phyloP scores from a whole-genome alignment of 768 basidiomycete genomes.

The Hygrocybe coccinea region DNA sequence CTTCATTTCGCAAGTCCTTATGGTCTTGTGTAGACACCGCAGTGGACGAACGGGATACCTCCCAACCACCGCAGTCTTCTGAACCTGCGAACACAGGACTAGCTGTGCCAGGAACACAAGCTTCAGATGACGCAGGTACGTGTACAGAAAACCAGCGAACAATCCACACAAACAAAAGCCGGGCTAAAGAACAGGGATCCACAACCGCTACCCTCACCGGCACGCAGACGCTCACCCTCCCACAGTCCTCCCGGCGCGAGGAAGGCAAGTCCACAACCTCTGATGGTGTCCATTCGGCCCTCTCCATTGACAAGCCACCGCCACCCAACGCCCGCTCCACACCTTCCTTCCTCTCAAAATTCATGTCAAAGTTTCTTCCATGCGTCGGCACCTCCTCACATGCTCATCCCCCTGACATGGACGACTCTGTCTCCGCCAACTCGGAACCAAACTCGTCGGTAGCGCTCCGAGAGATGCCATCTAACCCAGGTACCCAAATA shows the following conservation, averaged over 20 bases:
- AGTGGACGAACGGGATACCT: too few species aligned
- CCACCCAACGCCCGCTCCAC: slow-evolving; percentile 2
- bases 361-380: slow-evolving; percentile 33
- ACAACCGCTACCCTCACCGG: slow-evolving; percentile 37
- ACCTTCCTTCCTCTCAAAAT: background rate
- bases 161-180: slow-evolving; percentile 16
- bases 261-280: slow-evolving; percentile 34
- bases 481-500: background rate
- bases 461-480: slow-evolving; percentile 1
- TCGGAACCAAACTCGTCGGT: slow-evolving; percentile 9
- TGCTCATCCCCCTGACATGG: slow-evolving; percentile 8
- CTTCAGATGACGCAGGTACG: slow-evolving; percentile 9
- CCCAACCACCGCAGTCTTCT: too few species aligned
- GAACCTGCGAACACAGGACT: background rate
- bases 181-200: slow-evolving; percentile 39
- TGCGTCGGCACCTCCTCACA: slow-evolving; percentile 26
- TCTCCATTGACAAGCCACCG: slow-evolving; percentile 23
- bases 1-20: too few species aligned
- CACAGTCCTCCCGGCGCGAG: slow-evolving; percentile 44
- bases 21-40: too few species aligned
- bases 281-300: slow-evolving; percentile 31
- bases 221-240: slow-evolving; percentile 31
- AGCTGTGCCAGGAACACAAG: background rate
- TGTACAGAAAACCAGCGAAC: background rate
- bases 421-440: slow-evolving; percentile 13